Evolutionary conservation across 306 rosid genomes (phyloP).

Genomic region (Coriaria nepalensis): DNA sequence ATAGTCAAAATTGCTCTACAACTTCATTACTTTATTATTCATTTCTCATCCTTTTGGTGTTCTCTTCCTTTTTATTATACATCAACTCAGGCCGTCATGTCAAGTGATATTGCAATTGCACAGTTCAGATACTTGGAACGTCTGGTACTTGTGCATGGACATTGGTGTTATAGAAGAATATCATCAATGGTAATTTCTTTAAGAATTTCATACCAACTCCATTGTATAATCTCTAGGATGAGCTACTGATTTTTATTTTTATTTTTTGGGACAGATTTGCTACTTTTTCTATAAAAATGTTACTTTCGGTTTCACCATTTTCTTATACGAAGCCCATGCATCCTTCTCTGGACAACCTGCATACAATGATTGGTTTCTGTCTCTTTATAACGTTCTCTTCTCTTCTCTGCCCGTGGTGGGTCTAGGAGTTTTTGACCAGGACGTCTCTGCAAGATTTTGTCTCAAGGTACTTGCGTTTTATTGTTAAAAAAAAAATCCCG

Average conservation of each 20-base stretch:
- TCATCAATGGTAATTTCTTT: slow-evolving; percentile 67
- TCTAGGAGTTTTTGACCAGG: slow-evolving; percentile 90
- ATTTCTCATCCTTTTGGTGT: slow-evolving; percentile 8
- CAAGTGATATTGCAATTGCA: slow-evolving; percentile 97
- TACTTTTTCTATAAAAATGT: slow-evolving; percentile 91
- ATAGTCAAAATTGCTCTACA: too few relatives aligned
- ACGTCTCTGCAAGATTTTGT: slow-evolving; percentile 80
- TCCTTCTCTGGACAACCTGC: slow-evolving; percentile 81
- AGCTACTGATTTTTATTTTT: slow-evolving; percentile 20
- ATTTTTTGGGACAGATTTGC: slow-evolving; percentile 95
- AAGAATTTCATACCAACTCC: too few relatives aligned
- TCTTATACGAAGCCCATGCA: slow-evolving; percentile 73
- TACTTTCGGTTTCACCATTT: slow-evolving; percentile 76
- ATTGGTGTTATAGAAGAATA: slow-evolving; percentile 94
- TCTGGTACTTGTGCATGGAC: slow-evolving; percentile 91
- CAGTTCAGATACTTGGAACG: slow-evolving; percentile 91
- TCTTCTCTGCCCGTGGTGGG: slow-evolving; percentile 85
- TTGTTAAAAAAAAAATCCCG: neutral
- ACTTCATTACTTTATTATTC: slow-evolving; percentile 2
- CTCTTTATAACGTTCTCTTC: slow-evolving; percentile 74
- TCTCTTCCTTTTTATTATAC: neutral
- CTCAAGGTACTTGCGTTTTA: slow-evolving; percentile 23
- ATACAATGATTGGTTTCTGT: slow-evolving; percentile 91
- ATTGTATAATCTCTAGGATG: slow-evolving; percentile 10
- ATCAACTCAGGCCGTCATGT: slow-evolving; percentile 81